Evolutionary conservation across 352 stramenopile genomes (phyloP).

Genomic region (Globisporangium irregulare): DNA sequence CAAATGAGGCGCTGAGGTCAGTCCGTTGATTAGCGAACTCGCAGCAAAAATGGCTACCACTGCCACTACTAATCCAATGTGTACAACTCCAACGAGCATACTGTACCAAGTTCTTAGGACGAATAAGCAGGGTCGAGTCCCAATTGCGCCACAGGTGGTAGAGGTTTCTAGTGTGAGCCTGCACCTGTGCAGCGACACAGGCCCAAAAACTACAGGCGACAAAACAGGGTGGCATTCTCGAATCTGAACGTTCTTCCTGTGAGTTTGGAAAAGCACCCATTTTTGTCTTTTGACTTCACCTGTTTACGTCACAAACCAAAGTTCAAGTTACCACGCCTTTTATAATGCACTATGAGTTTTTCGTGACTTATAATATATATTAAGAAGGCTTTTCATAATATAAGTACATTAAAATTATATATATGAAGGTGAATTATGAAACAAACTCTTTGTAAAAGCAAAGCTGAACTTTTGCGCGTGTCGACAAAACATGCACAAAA

Average conservation of each 20-base stretch:
- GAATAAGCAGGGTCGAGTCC: not conserved
- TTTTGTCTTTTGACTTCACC: not conserved
- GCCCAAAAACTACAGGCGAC: no score
- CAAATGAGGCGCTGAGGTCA: not conserved
- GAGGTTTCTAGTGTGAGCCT: not conserved
- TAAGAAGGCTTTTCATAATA: not conserved
- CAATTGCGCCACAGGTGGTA: not conserved
- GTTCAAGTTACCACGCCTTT: constrained; percentile 4
- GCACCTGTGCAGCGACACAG: no score
- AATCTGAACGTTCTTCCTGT: not conserved
- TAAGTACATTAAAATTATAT: not conserved
- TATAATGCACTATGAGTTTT: not conserved
- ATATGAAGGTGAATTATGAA: not conserved
- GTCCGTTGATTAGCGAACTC: not conserved
- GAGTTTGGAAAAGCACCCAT: not conserved
- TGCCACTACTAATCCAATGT: not conserved
- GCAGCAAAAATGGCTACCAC: not conserved
- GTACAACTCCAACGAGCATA: not conserved
- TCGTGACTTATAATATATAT: not conserved
- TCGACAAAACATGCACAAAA: constrained; percentile 11
- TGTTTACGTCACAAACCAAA: constrained; percentile 11
- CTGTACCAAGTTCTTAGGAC: not conserved
- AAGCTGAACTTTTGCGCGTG: constrained; percentile 21
- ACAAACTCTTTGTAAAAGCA: not conserved
- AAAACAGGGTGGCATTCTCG: not conserved